Evolutionary conservation across 352 stramenopile species (phyloP), one percentile per base, ranked within the genome.

Genomic region (Pythium rhizo-oryzae): DNA sequence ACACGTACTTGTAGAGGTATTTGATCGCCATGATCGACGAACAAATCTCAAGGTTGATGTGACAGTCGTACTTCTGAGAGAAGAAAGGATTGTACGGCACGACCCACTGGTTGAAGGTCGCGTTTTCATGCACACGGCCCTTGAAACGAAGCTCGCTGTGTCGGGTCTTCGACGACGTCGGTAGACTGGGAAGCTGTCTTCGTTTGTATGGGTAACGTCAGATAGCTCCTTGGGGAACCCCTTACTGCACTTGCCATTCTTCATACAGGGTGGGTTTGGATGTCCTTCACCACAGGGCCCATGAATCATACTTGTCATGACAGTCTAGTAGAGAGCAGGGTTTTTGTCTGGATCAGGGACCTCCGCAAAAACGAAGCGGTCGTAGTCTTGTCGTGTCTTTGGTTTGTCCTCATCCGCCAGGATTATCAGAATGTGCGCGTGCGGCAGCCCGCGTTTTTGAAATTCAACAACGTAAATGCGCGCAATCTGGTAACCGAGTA

Each of bases 1-100:
- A 85, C 2, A 86, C 69, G 50, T 93, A 90, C 54, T 82, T 77
- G 73, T 82, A 80, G 0, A 94, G 43, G 59, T 90, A 89, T 65
- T 89, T 88, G 33, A 87, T 30, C 0, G 77, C 73, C 8, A 30
- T 53, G 23, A 78, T 63, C 51, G 65, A 67, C 2, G 54, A 61
- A 57, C 79, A 84, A 6, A 87, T 76, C 52, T 90, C 74, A 5
- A 88, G 69, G 61, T 33, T 84, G 63, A 85, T 67, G 85, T 67
- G 85, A 28, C 76, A 85, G n/a, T 80, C 59, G 57, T 76, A 92
- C 62, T 81, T 85, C 5, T 74, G 53, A 1, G 74, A 69, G 1
- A 92, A 60, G 44, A 76, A 90, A 3, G 76, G 65, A 49, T 87
- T 90, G 71, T 91, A 90, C 7, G 79, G 77, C 0, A 91, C 81